These are phyloP conservation scores for Fusarium lyarnte DNA, from an alignment of 2,329 filamentous ascomycete genomes.

Conservation along the genomic window DNA sequence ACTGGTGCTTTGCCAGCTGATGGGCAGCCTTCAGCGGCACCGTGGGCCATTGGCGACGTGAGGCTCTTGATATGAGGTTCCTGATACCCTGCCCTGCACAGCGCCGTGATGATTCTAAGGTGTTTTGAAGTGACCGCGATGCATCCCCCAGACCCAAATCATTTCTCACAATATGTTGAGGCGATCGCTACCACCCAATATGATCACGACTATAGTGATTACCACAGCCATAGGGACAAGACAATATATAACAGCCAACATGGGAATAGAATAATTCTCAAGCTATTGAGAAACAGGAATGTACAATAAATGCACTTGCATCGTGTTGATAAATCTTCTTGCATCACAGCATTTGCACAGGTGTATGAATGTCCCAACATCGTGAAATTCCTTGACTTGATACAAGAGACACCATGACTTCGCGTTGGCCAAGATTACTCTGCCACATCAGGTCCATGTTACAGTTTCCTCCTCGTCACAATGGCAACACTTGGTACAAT, in stretches of 20 bases:
- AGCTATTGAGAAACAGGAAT: not conserved
- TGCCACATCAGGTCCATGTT: not conserved
- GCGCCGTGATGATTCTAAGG: slow-evolving; percentile 5
- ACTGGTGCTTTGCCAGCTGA: not conserved
- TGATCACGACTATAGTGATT: not conserved
- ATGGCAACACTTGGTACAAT: slow-evolving; percentile 8
- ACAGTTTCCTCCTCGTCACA: not conserved
- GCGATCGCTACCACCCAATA: slow-evolving; percentile 6
- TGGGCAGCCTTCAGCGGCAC: not conserved
- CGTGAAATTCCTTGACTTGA: not conserved
- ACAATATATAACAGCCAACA: not conserved
- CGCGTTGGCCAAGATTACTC: too few relatives aligned
- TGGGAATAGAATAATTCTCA: not conserved
- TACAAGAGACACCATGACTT: not conserved
- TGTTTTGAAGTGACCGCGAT: slow-evolving; percentile 22
- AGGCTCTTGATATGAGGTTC: slow-evolving; percentile 24
- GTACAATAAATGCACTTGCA: slow-evolving; percentile 6
- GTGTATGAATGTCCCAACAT: not conserved
- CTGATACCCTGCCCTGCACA: not conserved
- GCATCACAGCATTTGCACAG: not conserved
- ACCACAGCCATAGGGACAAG: not conserved
- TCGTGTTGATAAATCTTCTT: not conserved
- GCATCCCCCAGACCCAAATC: not conserved
- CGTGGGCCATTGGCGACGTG: not conserved
- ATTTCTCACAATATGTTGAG: not conserved